phyloP scores from a whole-genome alignment of 2,329 filamentous ascomycete species.

The Colletotrichum endophyticum region DNA sequence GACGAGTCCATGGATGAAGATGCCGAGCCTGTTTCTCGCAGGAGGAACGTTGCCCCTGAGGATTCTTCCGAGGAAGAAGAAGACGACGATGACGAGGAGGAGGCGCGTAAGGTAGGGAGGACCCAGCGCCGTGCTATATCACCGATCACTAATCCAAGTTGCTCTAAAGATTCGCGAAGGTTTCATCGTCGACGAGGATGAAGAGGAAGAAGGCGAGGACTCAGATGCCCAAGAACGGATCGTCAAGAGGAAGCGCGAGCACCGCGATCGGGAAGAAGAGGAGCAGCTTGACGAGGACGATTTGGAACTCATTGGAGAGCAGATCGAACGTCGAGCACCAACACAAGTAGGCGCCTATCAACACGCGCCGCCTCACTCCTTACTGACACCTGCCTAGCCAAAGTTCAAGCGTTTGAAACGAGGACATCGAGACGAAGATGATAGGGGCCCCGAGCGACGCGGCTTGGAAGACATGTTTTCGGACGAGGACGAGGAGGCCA shows the following conservation, averaged over 20 bases:
- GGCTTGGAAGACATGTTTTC: slow-evolving; percentile 94
- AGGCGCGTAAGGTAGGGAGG: slow-evolving; percentile 70
- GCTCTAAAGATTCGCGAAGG: slow-evolving; percentile 78
- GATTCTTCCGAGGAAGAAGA: slow-evolving; percentile 94
- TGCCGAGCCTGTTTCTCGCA: slow-evolving; percentile 54
- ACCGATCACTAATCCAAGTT: slow-evolving; percentile 8
- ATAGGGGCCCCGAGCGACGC: slow-evolving; percentile 67
- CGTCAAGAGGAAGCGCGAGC: slow-evolving; percentile 77
- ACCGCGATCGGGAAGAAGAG: slow-evolving; percentile 79
- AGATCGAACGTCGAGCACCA: slow-evolving; percentile 71
- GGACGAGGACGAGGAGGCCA: slow-evolving; percentile 84
- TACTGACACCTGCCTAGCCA: slow-evolving; percentile 54
- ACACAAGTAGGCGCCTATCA: slow-evolving; percentile 66
- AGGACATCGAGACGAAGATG: slow-evolving; percentile 78
- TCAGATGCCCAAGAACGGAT: slow-evolving; percentile 58
- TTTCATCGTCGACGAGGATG: slow-evolving; percentile 94
- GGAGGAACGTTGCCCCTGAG: slow-evolving; percentile 59
- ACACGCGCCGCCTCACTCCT: not conserved
- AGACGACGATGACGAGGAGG: slow-evolving; percentile 90
- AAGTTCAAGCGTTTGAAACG: slow-evolving; percentile 98
- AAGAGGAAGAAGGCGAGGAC: slow-evolving; percentile 71
- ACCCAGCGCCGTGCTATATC: not conserved
- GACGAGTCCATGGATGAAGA: slow-evolving; percentile 85
- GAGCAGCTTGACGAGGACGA: slow-evolving; percentile 95
- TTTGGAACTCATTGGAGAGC: slow-evolving; percentile 90